Conservation (phyloP, 306 rosid species). For the Casuarina glauca region DNA sequence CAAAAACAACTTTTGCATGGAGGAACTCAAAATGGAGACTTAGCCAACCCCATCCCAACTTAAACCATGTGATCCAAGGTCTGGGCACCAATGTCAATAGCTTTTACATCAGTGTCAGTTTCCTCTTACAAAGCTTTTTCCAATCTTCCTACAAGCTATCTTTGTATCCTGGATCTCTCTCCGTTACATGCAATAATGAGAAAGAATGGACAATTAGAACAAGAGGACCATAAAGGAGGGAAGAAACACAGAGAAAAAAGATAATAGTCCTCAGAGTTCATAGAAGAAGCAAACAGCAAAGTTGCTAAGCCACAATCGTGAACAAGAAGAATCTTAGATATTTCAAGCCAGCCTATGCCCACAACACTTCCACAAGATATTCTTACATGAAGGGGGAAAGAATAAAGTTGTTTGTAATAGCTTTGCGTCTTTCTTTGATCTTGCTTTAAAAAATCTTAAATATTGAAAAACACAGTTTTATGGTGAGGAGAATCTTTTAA, state of each 20-base stretch:
- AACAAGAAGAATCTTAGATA: not conserved
- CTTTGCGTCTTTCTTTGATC: not conserved
- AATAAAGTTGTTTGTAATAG: not conserved
- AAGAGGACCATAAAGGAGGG: not conserved
- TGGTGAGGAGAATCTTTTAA: not conserved
- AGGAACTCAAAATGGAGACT: too few species aligned
- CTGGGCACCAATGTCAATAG: not conserved
- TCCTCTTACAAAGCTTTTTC: not conserved
- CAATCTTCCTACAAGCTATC: not conserved
- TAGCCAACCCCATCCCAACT: not conserved
- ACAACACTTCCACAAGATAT: not conserved
- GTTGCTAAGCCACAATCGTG: not conserved
- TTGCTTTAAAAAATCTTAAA: not conserved
- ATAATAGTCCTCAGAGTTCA: not conserved
- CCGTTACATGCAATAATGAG: not conserved
- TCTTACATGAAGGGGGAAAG: not conserved
- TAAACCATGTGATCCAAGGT: not conserved
- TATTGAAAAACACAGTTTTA: not conserved
- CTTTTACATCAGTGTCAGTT: not conserved
- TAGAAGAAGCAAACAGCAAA: not conserved
- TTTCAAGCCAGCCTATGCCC: not conserved
- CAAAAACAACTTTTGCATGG: not conserved
- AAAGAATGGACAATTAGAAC: not conserved
- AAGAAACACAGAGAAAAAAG: not conserved
- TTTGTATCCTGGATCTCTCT: not conserved